Conservation (phyloP, 148 eudicot species). For the Euryodendron excelsum region DNA sequence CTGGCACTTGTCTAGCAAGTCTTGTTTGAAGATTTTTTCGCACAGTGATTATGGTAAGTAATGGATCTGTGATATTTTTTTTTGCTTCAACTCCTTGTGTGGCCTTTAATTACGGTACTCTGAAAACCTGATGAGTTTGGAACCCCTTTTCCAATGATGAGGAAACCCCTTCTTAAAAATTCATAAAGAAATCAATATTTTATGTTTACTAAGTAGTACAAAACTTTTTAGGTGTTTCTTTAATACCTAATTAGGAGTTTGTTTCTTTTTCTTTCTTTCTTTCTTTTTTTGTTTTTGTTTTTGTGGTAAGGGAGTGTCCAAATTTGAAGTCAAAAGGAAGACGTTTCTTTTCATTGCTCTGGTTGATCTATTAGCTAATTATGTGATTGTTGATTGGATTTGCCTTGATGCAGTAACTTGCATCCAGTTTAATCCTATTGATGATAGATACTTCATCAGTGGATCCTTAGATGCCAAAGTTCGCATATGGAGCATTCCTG, state of each 20-base stretch:
- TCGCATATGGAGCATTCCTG: slow-evolving; percentile 97
- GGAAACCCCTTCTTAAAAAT: not conserved
- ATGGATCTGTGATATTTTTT: not conserved
- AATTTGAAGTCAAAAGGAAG: not conserved
- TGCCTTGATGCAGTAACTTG: slow-evolving; percentile 68
- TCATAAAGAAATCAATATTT: not conserved
- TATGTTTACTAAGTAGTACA: not conserved
- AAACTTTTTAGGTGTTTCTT: not conserved
- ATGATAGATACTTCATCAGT: slow-evolving; percentile 89
- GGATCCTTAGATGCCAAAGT: slow-evolving; percentile 94
- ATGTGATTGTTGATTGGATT: slow-evolving; percentile 14
- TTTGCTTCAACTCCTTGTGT: not conserved
- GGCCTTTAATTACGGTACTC: not conserved
- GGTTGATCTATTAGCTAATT: slow-evolving; percentile 19
- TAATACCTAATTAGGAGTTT: not conserved
- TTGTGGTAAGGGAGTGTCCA: not conserved
- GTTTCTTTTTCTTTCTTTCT: not conserved
- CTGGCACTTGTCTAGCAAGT: slow-evolving; percentile 83
- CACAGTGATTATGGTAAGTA: slow-evolving; percentile 97
- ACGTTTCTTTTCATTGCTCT: not conserved
- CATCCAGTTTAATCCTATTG: slow-evolving; percentile 94
- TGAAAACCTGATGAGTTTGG: slow-evolving; percentile 11
- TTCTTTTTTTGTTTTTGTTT: too few species aligned
- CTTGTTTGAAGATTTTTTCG: slow-evolving; percentile 89
- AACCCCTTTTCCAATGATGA: not conserved